Conservation (phyloP, 2,329 filamentous ascomycete species). For the Helotiales sp. region DNA sequence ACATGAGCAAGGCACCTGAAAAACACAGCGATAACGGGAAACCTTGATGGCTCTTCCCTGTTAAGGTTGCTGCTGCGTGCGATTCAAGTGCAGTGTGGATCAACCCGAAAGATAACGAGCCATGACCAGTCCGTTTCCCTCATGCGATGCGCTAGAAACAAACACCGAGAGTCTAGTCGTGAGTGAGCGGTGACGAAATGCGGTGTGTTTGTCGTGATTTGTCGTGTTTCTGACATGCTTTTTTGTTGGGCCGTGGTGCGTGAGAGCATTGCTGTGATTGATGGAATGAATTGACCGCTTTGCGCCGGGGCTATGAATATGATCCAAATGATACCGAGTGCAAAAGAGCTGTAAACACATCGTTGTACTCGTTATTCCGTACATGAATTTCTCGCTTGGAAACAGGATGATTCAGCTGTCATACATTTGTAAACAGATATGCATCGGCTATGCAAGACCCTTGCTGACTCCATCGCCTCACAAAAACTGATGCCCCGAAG, state of each 20-base stretch:
- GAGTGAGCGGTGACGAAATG: constrained; percentile 1
- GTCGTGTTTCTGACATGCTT: background rate
- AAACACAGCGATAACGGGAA: background rate
- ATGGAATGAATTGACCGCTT: background rate
- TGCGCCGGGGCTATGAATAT: background rate
- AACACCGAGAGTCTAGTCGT: background rate
- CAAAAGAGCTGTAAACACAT: background rate
- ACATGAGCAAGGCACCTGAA: background rate
- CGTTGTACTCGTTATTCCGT: background rate
- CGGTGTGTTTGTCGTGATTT: background rate
- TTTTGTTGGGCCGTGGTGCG: background rate
- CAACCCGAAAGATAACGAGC: background rate
- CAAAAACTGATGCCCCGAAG: background rate
- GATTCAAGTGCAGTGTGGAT: constrained; percentile 4
- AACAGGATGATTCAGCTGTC: constrained; percentile 3
- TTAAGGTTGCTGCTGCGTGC: constrained; percentile 4
- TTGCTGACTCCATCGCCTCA: background rate
- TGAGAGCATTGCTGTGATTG: background rate
- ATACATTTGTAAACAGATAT: background rate
- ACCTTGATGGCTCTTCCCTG: constrained; percentile 12
- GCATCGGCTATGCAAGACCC: background rate
- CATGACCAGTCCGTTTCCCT: background rate
- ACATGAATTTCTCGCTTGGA: constrained; percentile 1
- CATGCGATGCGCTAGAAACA: background rate
- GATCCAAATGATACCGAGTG: too few species aligned